Percentiles rank a stretch among this genome's conserved stretches.
phyloP scores from a whole-genome alignment of 2,329 filamentous ascomycete species.

The Colletotrichum eleusines region DNA sequence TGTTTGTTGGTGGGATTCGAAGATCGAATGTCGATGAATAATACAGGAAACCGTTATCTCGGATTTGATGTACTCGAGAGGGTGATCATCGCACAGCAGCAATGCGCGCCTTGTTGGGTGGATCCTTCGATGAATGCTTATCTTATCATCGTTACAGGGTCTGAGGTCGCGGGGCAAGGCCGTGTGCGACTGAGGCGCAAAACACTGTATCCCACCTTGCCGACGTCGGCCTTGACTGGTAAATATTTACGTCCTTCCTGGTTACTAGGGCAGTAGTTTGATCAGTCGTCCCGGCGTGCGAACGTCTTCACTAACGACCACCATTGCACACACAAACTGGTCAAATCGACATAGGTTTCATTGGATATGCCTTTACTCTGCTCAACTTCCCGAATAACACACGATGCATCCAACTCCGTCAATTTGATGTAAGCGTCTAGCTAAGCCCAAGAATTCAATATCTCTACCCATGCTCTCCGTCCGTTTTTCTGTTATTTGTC shows the following conservation, averaged over 20 bases:
- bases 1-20: background rate
- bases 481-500: background rate
- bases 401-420: background rate
- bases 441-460: constrained; percentile 3
- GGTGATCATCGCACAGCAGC: constrained; percentile 5
- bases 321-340: no score
- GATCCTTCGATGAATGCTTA: constrained; percentile 13
- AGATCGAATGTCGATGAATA: background rate
- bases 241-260: constrained; percentile 28
- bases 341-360: background rate
- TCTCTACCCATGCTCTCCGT: constrained; percentile 22
- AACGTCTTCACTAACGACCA: background rate
- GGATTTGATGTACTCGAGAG: background rate
- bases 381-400: background rate
- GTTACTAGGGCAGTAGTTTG: constrained; percentile 18
- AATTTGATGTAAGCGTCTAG: constrained; percentile 2
- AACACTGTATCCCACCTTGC: constrained; percentile 35
- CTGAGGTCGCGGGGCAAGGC: constrained; percentile 16
- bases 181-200: constrained; percentile 2
- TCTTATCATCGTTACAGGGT: constrained; percentile 31
- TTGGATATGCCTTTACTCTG: background rate
- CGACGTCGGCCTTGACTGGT: constrained; percentile 30
- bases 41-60: background rate
- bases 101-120: background rate
- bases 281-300: background rate